Base-by-base conservation (phyloP, 257 asterid species). In the Solanum virginianum region DNA sequence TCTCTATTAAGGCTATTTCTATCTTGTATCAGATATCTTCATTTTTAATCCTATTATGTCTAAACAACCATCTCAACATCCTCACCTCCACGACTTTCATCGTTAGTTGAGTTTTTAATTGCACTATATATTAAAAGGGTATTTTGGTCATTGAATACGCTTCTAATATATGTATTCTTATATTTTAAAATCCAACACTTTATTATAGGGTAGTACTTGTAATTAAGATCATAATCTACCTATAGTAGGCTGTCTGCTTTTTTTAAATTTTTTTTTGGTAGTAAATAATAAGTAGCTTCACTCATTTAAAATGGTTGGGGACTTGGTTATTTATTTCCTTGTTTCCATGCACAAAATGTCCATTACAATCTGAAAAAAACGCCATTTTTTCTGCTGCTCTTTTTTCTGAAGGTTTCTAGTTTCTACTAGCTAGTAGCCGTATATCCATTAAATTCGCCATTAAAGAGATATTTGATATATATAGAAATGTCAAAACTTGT, bases 401-500 rank as follows among this genome's bases (percentile, higher is more conserved):
- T 32, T 32, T 32, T 20, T 68, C 24, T 16, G 36, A 15, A 32
- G 22, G 8, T 57, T 69, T 69, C 22, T 66, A 10, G 10, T 56
- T 66, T 66, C n/a, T 65, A 22, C 39, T 7, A 26, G 71, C 39
- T 7, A 26, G 71, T 14, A 29, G n/a, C 20, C 74, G 11, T 68
- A 15, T 32, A 88, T 86, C 36, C 0, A 32, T 32, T 32, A 32
- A 32, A 32, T 2, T 32, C 36, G 36, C 36, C 36, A 32, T 32
- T 32, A 32, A 32, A 32, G 36, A 32, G 36, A 32, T 32, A 32
- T 32, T 32, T 32, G 36, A 32, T 32, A 32, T 68, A 15, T 32
- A 88, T 86, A 86, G 90, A 71, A 53, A 69, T 84, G 90, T 84
- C 92, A 2, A 89, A 90, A 83, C 84, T 84, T 1, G 89, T 89